Evolutionary conservation across 2,329 filamentous ascomycete species (phyloP), one percentile per base, ranked within the genome.

Genomic region (Pestalotiopsis sp.): DNA sequence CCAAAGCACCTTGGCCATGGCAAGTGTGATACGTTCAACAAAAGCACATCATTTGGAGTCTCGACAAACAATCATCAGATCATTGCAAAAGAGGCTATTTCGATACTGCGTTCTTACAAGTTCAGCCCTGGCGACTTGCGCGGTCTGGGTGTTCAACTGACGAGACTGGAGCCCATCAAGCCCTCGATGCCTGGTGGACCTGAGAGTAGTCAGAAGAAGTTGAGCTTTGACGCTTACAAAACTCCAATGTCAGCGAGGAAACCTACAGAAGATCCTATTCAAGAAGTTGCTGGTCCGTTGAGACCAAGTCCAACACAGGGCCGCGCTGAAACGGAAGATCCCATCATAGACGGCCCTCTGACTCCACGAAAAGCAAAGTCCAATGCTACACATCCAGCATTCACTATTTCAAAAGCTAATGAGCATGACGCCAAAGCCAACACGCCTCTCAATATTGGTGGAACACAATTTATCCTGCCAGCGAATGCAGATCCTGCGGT

Each of bases 1-100:
- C 90, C 92, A 0, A 99, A 99, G 77, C 94, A 98, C 80, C 85
- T 99, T 1, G 96, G 96, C 0, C 96, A 98, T 80, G 96, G 96
- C 1, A 95, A 94, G 80, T 99, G 96, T 76, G 96, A 99, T 77
- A 93, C 90, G 0, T 97, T 95, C 83, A 98, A 94, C 83, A 98
- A 97, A 79, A 97, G 94, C 74, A 80, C 92, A 9, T 79, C 90
- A 1, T 91, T 99, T 70, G 95, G 95, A 1, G 89, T 98, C 17
- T 90, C 95, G 4, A 98, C 95, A 0, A 92, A 97, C 77, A 87
- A 90, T 65, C 86, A 88, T 36, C 89, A 92, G 36, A 79, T 88
- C 1, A 86, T 98, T 52, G 90, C 90, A 0, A 94, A 92, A 76
- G 95, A 98, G 79, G 93, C 94, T 0, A 84, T 97, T n/a, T 91